Evolutionary conservation across 2,329 filamentous ascomycete species (phyloP).

Genomic region (Tolypocladium endophyticum): DNA sequence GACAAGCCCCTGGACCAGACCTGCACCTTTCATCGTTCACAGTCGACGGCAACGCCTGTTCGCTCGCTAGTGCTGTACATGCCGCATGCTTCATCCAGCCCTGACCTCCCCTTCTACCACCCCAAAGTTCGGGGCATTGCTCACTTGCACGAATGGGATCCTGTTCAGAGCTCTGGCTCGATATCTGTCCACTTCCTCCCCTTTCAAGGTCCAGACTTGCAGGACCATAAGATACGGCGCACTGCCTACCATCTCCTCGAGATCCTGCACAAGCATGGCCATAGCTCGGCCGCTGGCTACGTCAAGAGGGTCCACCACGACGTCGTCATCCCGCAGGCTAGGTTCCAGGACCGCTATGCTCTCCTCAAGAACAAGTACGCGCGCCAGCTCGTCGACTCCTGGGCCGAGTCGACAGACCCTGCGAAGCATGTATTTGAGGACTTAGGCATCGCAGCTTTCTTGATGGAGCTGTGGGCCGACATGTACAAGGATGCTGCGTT

Average conservation of each 20-base stretch:
- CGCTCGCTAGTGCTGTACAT: slow-evolving; percentile 55
- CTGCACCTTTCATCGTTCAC: slow-evolving; percentile 55
- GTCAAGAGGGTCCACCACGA: slow-evolving; percentile 80
- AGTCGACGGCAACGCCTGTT: slow-evolving; percentile 9
- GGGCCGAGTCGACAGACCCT: slow-evolving; percentile 82
- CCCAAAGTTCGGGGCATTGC: slow-evolving; percentile 64
- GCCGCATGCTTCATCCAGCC: slow-evolving; percentile 54
- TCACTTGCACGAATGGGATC: slow-evolving; percentile 60
- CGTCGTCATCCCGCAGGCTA: slow-evolving; percentile 62
- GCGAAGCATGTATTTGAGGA: slow-evolving; percentile 94
- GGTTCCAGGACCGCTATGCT: slow-evolving; percentile 74
- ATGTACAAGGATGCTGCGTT: slow-evolving; percentile 61
- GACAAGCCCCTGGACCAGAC: slow-evolving; percentile 74
- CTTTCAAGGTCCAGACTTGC: slow-evolving; percentile 24
- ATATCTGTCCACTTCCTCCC: slow-evolving; percentile 53
- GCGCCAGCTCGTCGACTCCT: slow-evolving; percentile 55
- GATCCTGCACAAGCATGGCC: slow-evolving; percentile 63
- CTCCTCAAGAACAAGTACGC: slow-evolving; percentile 73
- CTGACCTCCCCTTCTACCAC: slow-evolving; percentile 78
- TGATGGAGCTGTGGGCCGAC: slow-evolving; percentile 81
- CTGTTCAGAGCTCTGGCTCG: slow-evolving; percentile 28
- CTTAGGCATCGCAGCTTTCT: slow-evolving; percentile 77
- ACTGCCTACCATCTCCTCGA: slow-evolving; percentile 60
- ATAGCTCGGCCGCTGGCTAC: slow-evolving; percentile 55
- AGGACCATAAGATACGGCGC: slow-evolving; percentile 43